A percentile compares a stretch with the other conserved stretches of the same genome.
phyloP scores from a whole-genome alignment of 139 green algal species.

The Coccomyxa sp. region DNA sequence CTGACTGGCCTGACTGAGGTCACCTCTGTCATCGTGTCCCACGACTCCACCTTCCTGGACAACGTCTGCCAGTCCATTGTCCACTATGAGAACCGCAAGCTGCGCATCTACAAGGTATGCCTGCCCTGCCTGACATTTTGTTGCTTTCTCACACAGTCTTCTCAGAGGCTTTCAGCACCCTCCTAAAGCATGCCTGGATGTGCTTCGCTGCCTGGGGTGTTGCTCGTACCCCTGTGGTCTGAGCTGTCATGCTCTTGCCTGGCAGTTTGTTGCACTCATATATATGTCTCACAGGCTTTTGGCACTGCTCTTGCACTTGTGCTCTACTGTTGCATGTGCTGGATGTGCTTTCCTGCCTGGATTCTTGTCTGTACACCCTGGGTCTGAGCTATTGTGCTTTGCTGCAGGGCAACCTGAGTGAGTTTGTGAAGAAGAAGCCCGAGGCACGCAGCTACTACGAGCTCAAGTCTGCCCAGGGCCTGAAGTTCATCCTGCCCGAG shows the following conservation, averaged over 20 bases:
- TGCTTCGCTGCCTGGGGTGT: too few relatives aligned
- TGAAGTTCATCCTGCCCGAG: slow-evolving; percentile 83
- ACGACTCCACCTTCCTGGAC: slow-evolving; percentile 90
- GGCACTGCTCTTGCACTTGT: too few relatives aligned
- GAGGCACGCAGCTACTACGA: slow-evolving; percentile 86
- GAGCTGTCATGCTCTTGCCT: too few relatives aligned
- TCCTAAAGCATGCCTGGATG: too few relatives aligned
- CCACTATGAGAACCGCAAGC: slow-evolving; percentile 85
- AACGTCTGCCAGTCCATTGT: slow-evolving; percentile 84
- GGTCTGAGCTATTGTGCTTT: background rate
- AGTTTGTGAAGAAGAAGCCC: slow-evolving; percentile 83
- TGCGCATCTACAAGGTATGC: slow-evolving; percentile 59
- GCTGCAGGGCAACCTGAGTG: slow-evolving; percentile 79
- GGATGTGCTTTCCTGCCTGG: too few relatives aligned
- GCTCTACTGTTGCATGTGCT: too few relatives aligned
- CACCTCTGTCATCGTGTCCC: slow-evolving; percentile 82
- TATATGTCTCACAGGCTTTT: too few relatives aligned
- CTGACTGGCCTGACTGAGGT: slow-evolving; percentile 56
- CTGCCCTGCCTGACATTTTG: background rate
- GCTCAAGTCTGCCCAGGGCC: slow-evolving; percentile 46
- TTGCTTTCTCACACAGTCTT: background rate
- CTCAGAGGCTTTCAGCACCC: too few relatives aligned
- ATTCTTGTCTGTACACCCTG: too few relatives aligned
- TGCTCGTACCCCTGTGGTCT: too few relatives aligned
- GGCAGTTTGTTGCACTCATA: too few relatives aligned